Evolutionary conservation across 768 basidiomycete genomes (phyloP).

Genomic region (Termitomyces sp.): DNA sequence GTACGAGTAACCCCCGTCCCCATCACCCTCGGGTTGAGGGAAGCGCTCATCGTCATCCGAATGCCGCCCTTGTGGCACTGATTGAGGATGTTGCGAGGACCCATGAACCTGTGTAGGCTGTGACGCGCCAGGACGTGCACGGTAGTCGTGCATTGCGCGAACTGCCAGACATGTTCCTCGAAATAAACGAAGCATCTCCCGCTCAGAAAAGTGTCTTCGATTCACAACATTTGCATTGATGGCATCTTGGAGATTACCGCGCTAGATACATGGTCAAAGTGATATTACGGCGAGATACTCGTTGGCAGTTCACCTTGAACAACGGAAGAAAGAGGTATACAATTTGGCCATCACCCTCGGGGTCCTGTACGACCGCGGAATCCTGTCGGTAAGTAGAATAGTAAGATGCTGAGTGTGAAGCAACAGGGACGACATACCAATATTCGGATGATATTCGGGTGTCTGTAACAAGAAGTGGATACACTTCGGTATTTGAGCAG

Average conservation of each 20-base stretch:
- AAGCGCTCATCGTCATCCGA: slow-evolving; percentile 65
- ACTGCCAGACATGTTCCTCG: slow-evolving; percentile 93
- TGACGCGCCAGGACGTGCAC: slow-evolving; percentile 41
- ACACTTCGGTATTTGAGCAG: no score
- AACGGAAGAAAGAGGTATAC: slow-evolving; percentile 95
- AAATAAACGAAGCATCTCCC: slow-evolving; percentile 85
- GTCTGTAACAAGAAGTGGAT: slow-evolving; percentile 37
- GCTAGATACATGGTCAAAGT: slow-evolving; percentile 31
- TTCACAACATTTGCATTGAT: slow-evolving; percentile 86
- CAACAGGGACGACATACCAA: slow-evolving; percentile 37
- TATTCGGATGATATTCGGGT: slow-evolving; percentile 95
- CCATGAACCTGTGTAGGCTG: slow-evolving; percentile 10
- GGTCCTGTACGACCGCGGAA: slow-evolving; percentile 91
- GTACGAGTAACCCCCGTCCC: slow-evolving; percentile 71
- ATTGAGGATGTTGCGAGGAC: slow-evolving; percentile 14
- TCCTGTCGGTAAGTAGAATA: slow-evolving; percentile 44
- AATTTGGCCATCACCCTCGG: slow-evolving; percentile 88
- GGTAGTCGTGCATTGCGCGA: slow-evolving; percentile 90
- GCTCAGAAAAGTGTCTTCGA: slow-evolving; percentile 78
- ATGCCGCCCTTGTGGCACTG: slow-evolving; percentile 21
- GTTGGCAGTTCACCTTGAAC: slow-evolving; percentile 57
- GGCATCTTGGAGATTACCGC: slow-evolving; percentile 92
- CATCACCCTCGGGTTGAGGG: slow-evolving; percentile 71
- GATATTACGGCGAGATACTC: neutral
- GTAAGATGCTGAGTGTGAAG: slow-evolving; percentile 4